These are phyloP conservation scores for Tulasnella sp. DNA, from an alignment of 768 basidiomycete species.

Conservation along the genomic window DNA sequence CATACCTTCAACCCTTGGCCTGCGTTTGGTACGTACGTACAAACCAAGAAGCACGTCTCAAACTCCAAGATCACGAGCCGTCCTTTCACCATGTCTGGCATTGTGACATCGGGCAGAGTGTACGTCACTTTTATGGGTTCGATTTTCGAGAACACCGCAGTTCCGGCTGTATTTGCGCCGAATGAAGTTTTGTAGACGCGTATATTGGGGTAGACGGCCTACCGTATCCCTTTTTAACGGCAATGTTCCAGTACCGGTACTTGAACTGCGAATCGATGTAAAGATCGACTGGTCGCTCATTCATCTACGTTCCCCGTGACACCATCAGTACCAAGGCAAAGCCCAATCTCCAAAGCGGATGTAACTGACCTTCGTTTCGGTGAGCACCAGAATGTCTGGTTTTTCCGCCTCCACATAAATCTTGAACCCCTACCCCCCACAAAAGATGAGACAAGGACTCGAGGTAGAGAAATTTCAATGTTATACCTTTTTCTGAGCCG, in stretches of 20 bases:
- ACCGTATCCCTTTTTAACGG: conserved; percentile 72
- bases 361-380: conserved; percentile 63
- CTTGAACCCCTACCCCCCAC: conserved; percentile 53
- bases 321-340: neutral
- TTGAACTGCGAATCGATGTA: conserved; percentile 47
- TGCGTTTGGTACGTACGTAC: conserved; percentile 78
- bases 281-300: conserved; percentile 52
- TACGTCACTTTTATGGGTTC: conserved; percentile 54
- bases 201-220: conserved; percentile 24
- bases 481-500: conserved; percentile 64
- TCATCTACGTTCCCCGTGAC: conserved; percentile 39
- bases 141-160: conserved; percentile 65
- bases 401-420: conserved; percentile 75
- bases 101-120: conserved; percentile 63
- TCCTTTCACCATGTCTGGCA: conserved; percentile 51
- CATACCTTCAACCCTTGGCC: conserved; percentile 60
- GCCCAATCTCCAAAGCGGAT: neutral
- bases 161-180: conserved; percentile 53
- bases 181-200: neutral
- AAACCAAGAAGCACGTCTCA: conserved; percentile 50
- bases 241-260: conserved; percentile 62
- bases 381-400: conserved; percentile 70
- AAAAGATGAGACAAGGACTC: neutral
- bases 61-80: conserved; percentile 78
- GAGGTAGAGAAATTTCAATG: neutral